A percentile compares a stretch with the other conserved stretches of the same genome.
These are phyloP conservation scores for Hypoxylon sp. DNA, from an alignment of 2,329 filamentous ascomycete species.

Conservation along the genomic window DNA sequence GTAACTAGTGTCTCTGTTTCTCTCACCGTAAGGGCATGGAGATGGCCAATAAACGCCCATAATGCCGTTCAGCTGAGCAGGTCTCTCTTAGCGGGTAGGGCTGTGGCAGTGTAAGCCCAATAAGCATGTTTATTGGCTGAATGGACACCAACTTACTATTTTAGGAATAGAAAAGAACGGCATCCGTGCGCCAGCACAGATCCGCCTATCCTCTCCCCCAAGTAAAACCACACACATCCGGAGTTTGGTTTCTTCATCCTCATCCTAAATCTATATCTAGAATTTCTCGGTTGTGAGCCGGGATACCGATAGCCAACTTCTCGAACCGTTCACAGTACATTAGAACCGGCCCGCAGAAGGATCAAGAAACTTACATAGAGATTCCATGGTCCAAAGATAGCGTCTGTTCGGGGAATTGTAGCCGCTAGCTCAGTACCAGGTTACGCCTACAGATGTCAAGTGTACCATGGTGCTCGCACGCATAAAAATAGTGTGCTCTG, in stretches of 20 bases:
- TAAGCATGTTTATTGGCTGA: constrained; percentile 17
- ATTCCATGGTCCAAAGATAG: constrained; percentile 5
- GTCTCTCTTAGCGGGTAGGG: constrained; percentile 23
- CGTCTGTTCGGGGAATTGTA: constrained; percentile 7
- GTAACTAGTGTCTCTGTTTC: too few species aligned
- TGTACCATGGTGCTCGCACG: too few species aligned
- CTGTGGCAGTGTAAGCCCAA: constrained; percentile 17
- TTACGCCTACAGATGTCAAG: background rate
- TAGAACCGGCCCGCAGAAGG: constrained; percentile 12
- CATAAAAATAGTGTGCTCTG: too few species aligned
- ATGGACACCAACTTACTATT: constrained; percentile 25
- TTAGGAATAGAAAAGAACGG: constrained; percentile 16
- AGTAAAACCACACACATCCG: too few species aligned
- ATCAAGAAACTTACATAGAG: background rate
- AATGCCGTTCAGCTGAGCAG: constrained; percentile 22
- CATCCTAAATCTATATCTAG: too few species aligned
- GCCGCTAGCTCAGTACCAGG: background rate
- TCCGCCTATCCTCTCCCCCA: background rate
- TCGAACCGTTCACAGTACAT: constrained; percentile 3
- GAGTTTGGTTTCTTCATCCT: too few species aligned
- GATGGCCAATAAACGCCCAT: too few species aligned
- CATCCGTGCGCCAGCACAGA: constrained; percentile 4
- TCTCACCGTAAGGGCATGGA: too few species aligned
- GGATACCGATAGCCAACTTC: too few species aligned
- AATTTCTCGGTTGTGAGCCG: too few species aligned